Conservation (phyloP, 345 rosid species). For the Acer saccharum region DNA sequence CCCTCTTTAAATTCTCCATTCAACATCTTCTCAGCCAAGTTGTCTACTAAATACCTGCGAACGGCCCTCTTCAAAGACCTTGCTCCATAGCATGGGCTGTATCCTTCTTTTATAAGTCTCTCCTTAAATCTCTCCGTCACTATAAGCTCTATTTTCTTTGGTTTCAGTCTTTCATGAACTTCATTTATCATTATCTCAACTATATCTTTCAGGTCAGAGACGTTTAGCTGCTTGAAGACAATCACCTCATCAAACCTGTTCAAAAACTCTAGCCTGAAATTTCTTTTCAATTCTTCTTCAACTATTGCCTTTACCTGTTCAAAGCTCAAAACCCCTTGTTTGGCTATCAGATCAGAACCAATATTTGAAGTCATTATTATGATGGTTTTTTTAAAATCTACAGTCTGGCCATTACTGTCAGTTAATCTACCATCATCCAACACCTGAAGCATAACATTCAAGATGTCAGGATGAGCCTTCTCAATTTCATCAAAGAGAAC, state of each 20-base stretch:
- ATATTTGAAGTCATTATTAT: conserved; percentile 70
- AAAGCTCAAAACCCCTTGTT: conserved; percentile 23
- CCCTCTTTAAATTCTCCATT: no score
- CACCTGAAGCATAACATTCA: conserved; percentile 61
- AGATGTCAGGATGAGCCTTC: conserved; percentile 62
- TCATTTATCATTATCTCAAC: no score
- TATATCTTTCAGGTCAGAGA: conserved; percentile 35
- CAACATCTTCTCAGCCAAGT: no score
- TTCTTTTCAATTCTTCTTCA: conserved; percentile 47
- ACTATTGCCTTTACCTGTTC: conserved; percentile 30
- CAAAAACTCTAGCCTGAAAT: conserved; percentile 66
- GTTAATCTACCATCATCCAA: conserved; percentile 64
- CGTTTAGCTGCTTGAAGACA: conserved; percentile 51
- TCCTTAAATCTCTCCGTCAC: no score
- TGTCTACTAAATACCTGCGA: no score
- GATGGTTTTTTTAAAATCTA: conserved; percentile 63
- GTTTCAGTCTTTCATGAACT: no score
- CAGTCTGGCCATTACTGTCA: conserved; percentile 58
- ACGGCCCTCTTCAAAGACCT: no score
- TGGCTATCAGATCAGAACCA: conserved; percentile 43
- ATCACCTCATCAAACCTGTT: conserved; percentile 64
- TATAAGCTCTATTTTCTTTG: no score
- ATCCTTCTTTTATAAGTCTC: no score
- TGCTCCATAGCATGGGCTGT: no score
- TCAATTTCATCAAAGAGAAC: conserved; percentile 70